Evolutionary conservation across 2,329 filamentous ascomycete species (phyloP), one percentile per base, ranked within the genome.

Genomic region (Raffaelea arxii): DNA sequence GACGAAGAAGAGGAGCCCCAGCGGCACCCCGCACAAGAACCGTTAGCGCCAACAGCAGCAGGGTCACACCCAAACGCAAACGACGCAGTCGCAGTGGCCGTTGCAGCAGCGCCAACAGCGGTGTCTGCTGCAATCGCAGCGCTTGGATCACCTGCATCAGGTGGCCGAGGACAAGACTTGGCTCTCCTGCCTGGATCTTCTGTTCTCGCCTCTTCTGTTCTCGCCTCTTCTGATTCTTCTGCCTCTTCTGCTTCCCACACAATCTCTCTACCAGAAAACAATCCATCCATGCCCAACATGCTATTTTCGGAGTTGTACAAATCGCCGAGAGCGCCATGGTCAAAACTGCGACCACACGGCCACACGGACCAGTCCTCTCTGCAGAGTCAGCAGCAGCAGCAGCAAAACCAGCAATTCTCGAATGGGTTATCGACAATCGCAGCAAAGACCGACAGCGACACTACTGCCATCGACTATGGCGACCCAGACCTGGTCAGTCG

Each of bases 291-390:
- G 48, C 59, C 55, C 61, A 67, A 56, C 48, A 79, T 79, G 75
- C 68, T 77, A 52, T 78, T 79, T 60, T 75, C 74, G 49, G 75
- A 77, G 56, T 65, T 79, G 43, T 78, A 78, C 61, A 78, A 72
- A 61, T 72, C 69, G 43, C 70, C 73, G 36, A 72, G 69, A 56
- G 71, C 71, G 36, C 72, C 74, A 10, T 62, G 78, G 46, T 65
- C 69, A 49, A 75, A 74, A 56, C 60, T 77, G 47, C 72, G 74
- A 32, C 66, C 65, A 25, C 65, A 66, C n/a, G n/a, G n/a, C n/a
- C n/a, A n/a, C n/a, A n/a, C n/a, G n/a, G n/a, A n/a, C n/a, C n/a
- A n/a, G n/a, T n/a, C n/a, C 61, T 16, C 60, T 55, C 25, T 41
- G 38, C 67, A 65, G 36, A 51, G 56, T 11, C 59, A 57, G 40